Base-by-base conservation (phyloP, 2,329 filamentous ascomycete genomes). In the Venturia asperata region DNA sequence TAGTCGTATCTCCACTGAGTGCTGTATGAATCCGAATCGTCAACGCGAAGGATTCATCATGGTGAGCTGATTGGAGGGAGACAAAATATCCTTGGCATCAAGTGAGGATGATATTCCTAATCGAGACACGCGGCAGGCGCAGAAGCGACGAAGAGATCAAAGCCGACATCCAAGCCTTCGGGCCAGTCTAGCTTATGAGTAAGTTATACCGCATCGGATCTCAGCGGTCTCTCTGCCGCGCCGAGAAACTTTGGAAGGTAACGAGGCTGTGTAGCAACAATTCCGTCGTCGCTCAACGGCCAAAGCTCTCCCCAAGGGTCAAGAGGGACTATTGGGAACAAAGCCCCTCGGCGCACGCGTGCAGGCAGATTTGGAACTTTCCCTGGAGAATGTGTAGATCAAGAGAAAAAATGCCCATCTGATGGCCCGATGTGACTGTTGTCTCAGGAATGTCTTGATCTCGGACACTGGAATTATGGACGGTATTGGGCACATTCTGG, bases 221-320 rank as follows among this genome's bases (percentile, higher is more conserved):
- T 9, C 17, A 37, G 52, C 52, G 27, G 30, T 37, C 24, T n/a
- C 7, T 58, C 52, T 58, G 52, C 52, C 30, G 30, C 1, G 30
- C 47, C 47, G 47, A 52, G 11, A 52, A 47, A 27, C 10, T 10
- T 27, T 52, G 9, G n/a, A 49, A 5, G 10, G 21, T 11, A 58
- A 58, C 27, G 52, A 58, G 52, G 52, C 52, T 58, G 52, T 58
- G 52, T 58, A n/a, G 15, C 52, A 37, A 9, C 27, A 11, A 52
- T 17, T 7, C 45, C 30, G 30, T 34, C 6, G 6, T 47, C 45
- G 21, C 9, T 47, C 45, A n/a, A 52, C 17, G 13, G 19, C 6
- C 49, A 34, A 34, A 56, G 49, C 49, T 11, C 34, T 52, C 7
- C 13, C 17, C 7, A 55, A 55, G 49, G 19, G 24, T 21, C 24